Conservation (phyloP, 148 eudicot genomes). For the Pouteria glomerata region DNA sequence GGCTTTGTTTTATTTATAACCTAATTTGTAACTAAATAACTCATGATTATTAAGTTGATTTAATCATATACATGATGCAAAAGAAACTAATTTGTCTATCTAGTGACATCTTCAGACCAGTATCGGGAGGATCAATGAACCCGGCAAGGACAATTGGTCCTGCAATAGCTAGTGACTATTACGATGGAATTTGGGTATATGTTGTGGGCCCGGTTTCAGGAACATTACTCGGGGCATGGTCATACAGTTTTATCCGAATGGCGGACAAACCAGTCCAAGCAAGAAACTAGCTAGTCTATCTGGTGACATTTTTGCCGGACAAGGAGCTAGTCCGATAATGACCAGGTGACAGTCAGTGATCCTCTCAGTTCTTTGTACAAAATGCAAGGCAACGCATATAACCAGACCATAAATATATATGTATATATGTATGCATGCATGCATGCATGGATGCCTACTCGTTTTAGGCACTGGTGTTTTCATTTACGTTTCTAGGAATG, state of each 20-base stretch:
- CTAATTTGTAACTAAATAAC: too few species aligned
- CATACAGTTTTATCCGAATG: conserved; percentile 43
- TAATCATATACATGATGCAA: too few species aligned
- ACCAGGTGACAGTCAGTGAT: conserved; percentile 12
- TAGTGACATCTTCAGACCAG: conserved; percentile 38
- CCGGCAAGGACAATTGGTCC: conserved; percentile 71
- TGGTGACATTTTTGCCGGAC: conserved; percentile 26
- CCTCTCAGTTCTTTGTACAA: conserved; percentile 7
- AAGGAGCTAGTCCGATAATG: conserved; percentile 23
- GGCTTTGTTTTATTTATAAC: too few species aligned
- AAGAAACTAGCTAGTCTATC: too few species aligned
- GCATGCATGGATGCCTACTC: background rate
- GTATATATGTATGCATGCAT: too few species aligned
- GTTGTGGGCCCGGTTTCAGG: conserved; percentile 51
- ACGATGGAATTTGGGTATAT: conserved; percentile 62
- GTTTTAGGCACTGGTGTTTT: too few species aligned
- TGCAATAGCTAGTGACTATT: conserved; percentile 57
- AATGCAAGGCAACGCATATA: background rate
- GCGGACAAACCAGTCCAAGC: conserved; percentile 30
- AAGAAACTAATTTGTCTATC: background rate
- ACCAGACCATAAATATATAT: too few species aligned
- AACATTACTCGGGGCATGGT: conserved; percentile 50
- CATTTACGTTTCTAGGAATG: too few species aligned
- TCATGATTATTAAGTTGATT: too few species aligned
- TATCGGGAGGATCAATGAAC: conserved; percentile 87